Evolutionary conservation across 768 basidiomycete species (phyloP), one percentile per base, ranked within the genome.

Genomic region (Leccinum variicolor): DNA sequence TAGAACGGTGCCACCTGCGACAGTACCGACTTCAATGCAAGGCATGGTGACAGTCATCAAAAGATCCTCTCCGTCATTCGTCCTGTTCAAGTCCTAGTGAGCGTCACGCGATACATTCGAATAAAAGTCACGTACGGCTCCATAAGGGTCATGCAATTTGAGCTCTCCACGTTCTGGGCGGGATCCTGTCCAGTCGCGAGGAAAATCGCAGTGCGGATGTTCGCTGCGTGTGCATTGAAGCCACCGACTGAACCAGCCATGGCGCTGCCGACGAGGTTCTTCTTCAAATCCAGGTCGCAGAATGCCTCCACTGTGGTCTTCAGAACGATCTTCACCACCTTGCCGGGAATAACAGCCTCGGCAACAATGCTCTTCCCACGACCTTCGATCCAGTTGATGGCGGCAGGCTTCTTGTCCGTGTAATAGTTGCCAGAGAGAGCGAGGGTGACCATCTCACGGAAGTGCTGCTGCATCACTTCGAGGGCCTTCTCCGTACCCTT

Each of bases 301-400:
- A 99, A 71, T 53, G 87, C 86, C 66, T 83, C 85, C 17, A 98
- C 94, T 8, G 90, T 97, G 47, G 97, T 98, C 86, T 98, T 99
- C 66, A 99, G 76, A 63, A 99, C 94, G 36, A 76, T 81, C 81
- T 86, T 87, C 57, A 99, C 94, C 34, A 94, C 77, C 62, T 85
- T 84, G 0, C 96, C 95, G 0, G 96, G 92, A 34, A 99, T 76
- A 49, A 98, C 81, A 2, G 95, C 94, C 76, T 99, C 96, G 0
- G 94, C 96, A 50, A 98, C 95, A 19, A 99, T 90, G 54, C 90
- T 91, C 89, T 99, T 99, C 25, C 97, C 97, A 43, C 97, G 81
- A 1, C 97, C 97, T 75, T 98, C 96, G 61, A 98, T 98, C 97
- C 97, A 99, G 76, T 98, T 99, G 76, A 99, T 97, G 48, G 97